phyloP scores from a whole-genome alignment of 805 yeast species.

The Candida stauntonica region DNA sequence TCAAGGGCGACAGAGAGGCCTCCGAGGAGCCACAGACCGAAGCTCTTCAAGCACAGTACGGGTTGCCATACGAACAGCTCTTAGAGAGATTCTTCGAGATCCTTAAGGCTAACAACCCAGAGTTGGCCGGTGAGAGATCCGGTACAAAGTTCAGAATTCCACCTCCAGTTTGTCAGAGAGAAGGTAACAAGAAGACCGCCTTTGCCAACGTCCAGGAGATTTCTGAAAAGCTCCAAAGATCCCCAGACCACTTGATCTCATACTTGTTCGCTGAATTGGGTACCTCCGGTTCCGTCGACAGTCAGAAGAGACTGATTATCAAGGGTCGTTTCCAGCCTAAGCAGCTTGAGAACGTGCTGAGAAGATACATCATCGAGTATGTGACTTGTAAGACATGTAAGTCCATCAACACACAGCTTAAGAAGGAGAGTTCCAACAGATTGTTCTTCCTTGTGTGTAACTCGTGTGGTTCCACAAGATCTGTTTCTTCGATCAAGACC shows the following conservation, averaged over 20 bases:
- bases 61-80: slow-evolving; percentile 70
- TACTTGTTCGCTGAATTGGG: slow-evolving; percentile 97
- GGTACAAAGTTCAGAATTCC: slow-evolving; percentile 94
- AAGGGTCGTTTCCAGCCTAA: slow-evolving; percentile 98
- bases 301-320: slow-evolving; percentile 92
- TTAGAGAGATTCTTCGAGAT: slow-evolving; percentile 82
- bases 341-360: slow-evolving; percentile 92
- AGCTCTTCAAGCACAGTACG: slow-evolving; percentile 41
- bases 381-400: slow-evolving; percentile 99
- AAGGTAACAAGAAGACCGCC: slow-evolving; percentile 93
- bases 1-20: slow-evolving; percentile 20
- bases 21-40: slow-evolving; percentile 24
- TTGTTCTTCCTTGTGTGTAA: slow-evolving; percentile 96
- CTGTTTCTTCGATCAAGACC: slow-evolving; percentile 95
- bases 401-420: slow-evolving; percentile 92
- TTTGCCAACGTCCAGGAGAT: slow-evolving; percentile 96
- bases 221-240: slow-evolving; percentile 89
- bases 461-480: slow-evolving; percentile 95
- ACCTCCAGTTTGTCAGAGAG: slow-evolving; percentile 95
- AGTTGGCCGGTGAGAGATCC: slow-evolving; percentile 93
- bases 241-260: slow-evolving; percentile 95
- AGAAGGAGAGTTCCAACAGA: slow-evolving; percentile 94
- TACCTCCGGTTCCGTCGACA: slow-evolving; percentile 98
- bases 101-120: slow-evolving; percentile 92
- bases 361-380: slow-evolving; percentile 94